These are phyloP conservation scores for Fragilaria crotonensis DNA, from an alignment of 108 stramenopile species.

Conservation along the genomic window DNA sequence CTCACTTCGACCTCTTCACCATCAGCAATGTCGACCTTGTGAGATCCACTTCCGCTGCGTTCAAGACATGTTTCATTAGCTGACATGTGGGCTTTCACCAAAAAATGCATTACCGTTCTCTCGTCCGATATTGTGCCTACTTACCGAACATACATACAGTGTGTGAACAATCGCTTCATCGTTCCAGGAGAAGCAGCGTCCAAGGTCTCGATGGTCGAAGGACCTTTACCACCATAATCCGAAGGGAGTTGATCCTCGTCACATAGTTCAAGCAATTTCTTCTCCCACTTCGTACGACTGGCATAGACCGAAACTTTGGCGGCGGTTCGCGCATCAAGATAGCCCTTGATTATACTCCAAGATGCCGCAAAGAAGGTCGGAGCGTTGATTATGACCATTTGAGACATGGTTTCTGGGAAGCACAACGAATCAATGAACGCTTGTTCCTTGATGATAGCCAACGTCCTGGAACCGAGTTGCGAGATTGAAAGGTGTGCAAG, in stretches of 20 bases:
- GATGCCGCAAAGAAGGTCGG: conserved; percentile 79
- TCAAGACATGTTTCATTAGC: background rate
- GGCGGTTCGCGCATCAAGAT: conserved; percentile 76
- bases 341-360: conserved; percentile 81
- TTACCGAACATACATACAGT: conserved; percentile 56
- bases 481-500: conserved; percentile 51
- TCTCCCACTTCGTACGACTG: conserved; percentile 48
- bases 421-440: conserved; percentile 80
- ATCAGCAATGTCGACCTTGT: conserved; percentile 34
- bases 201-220: conserved; percentile 40
- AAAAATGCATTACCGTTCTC: conserved; percentile 3
- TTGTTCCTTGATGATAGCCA: conserved; percentile 80
- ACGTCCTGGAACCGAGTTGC: conserved; percentile 43
- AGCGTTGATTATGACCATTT: conserved; percentile 72
- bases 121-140: conserved; percentile 9
- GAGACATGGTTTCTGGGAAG: conserved; percentile 82
- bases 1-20: conserved; percentile 52
- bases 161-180: conserved; percentile 42
- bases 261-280: conserved; percentile 52
- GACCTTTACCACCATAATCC: conserved; percentile 74
- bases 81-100: background rate
- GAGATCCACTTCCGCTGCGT: conserved; percentile 37
- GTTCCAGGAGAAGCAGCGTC: conserved; percentile 49
- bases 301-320: conserved; percentile 75
- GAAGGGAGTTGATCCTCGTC: conserved; percentile 63